phyloP scores from a whole-genome alignment of 2,329 filamentous ascomycete species.

The Xylaria sp. region DNA sequence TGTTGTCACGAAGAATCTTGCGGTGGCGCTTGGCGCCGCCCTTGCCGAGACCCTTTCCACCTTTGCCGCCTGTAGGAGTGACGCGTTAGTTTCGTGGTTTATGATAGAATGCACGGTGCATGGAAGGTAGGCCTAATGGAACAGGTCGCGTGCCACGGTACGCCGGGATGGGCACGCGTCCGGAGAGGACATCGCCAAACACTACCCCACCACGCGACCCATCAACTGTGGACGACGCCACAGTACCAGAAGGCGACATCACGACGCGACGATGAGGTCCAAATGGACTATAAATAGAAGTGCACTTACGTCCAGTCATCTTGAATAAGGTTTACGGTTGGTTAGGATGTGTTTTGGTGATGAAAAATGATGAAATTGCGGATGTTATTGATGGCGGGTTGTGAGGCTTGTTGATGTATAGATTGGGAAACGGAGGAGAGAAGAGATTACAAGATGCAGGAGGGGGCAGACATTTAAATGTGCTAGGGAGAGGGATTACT shows the following conservation, averaged over 20 bases:
- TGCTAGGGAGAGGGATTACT: slow-evolving; percentile 35
- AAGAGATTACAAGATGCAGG: slow-evolving; percentile 16
- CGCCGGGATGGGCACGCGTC: slow-evolving; percentile 35
- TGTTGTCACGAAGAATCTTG: slow-evolving; percentile 99
- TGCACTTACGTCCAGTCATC: slow-evolving; percentile 74
- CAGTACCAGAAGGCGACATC: slow-evolving; percentile 1
- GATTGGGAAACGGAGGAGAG: slow-evolving; percentile 29
- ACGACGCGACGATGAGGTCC: slow-evolving; percentile 21
- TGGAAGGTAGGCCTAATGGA: slow-evolving; percentile 7
- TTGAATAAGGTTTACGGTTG: slow-evolving; percentile 46
- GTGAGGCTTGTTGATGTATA: slow-evolving; percentile 36
- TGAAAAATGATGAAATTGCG: slow-evolving; percentile 33
- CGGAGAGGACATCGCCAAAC: slow-evolving; percentile 19
- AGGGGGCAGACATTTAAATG: slow-evolving; percentile 31
- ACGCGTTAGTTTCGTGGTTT: slow-evolving; percentile 47
- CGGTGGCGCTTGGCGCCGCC: slow-evolving; percentile 98
- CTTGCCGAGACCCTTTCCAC: slow-evolving; percentile 97
- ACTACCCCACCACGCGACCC: slow-evolving; percentile 27
- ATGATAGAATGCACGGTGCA: not conserved
- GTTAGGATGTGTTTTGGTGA: slow-evolving; percentile 33
- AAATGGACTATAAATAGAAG: slow-evolving; percentile 19
- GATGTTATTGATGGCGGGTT: slow-evolving; percentile 34
- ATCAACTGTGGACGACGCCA: slow-evolving; percentile 5
- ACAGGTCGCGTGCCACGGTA: slow-evolving; percentile 14
- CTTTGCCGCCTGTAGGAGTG: slow-evolving; percentile 74